These are phyloP conservation scores for Pontederia crassipes DNA, from an alignment of 176 grass and related monocot species.

Conservation along the genomic window DNA sequence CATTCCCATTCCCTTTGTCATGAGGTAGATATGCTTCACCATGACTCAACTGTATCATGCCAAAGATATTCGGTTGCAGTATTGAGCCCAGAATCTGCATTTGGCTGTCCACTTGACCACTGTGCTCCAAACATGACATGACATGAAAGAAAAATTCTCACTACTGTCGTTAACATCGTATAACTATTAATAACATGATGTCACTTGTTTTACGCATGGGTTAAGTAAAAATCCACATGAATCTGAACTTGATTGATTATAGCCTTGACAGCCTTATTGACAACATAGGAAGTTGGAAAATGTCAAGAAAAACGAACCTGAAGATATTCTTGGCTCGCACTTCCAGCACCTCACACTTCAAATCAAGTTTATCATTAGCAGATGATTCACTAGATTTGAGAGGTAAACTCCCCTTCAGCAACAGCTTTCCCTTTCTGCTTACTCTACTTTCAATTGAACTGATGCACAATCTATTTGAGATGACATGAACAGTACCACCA, in stretches of 20 bases:
- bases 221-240: no score
- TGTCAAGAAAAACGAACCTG: slow-evolving; percentile 32
- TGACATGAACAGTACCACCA: slow-evolving; percentile 53
- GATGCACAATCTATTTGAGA: slow-evolving; percentile 82
- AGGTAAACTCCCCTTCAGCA: slow-evolving; percentile 85
- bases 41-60: slow-evolving; percentile 73
- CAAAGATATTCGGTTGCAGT: slow-evolving; percentile 84
- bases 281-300: no score
- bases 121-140: slow-evolving; percentile 13
- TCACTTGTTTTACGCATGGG: no score
- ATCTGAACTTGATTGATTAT: no score
- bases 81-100: slow-evolving; percentile 90
- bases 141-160: neutral
- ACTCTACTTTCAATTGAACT: slow-evolving; percentile 90
- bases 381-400: slow-evolving; percentile 78
- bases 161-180: no score
- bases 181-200: no score
- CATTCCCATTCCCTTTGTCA: slow-evolving; percentile 87
- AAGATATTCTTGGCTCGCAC: slow-evolving; percentile 89
- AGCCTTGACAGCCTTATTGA: no score
- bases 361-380: slow-evolving; percentile 61
- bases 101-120: slow-evolving; percentile 89
- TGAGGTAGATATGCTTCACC: slow-evolving; percentile 98
- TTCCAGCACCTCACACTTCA: slow-evolving; percentile 99
- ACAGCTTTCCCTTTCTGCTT: slow-evolving; percentile 86